phyloP scores from a whole-genome alignment of 208 protist genomes.

The Crithidia brevicula region DNA sequence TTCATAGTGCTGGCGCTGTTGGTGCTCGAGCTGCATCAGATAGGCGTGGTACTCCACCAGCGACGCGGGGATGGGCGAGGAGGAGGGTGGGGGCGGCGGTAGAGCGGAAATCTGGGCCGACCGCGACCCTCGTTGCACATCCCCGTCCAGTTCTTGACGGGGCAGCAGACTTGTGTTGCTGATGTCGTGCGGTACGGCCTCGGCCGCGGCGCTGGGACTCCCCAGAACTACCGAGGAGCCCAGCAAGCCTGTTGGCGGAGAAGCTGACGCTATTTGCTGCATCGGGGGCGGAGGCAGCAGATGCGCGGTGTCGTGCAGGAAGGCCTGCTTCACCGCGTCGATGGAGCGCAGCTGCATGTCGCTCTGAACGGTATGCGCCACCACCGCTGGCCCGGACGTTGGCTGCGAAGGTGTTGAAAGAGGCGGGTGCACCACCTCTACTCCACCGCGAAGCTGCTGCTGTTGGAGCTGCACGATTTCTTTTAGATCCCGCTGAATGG shows the following conservation, averaged over 20 bases:
- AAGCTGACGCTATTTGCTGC: too few species aligned
- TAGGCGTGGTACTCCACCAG: conserved; percentile 34
- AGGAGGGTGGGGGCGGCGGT: conserved; percentile 27
- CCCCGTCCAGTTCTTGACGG: background rate
- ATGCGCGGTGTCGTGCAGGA: conserved; percentile 1
- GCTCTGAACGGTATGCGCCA: too few species aligned
- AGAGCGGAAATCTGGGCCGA: background rate
- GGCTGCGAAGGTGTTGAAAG: background rate
- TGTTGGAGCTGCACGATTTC: conserved; percentile 32
- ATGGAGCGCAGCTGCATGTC: background rate
- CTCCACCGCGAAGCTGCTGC: conserved; percentile 10
- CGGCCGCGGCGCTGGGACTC: too few species aligned
- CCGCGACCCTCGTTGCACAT: too few species aligned
- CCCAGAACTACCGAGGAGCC: too few species aligned
- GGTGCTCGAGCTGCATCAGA: conserved; percentile 40
- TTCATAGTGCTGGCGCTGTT: conserved; percentile 48
- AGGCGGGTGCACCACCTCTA: background rate
- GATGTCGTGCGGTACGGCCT: background rate
- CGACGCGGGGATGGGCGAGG: conserved; percentile 35
- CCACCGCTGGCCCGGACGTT: too few species aligned
- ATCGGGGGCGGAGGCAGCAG: background rate
- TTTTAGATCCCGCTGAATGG: conserved; percentile 34
- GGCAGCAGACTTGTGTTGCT: conserved; percentile 9
- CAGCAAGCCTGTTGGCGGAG: too few species aligned
- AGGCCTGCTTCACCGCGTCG: conserved; percentile 13